phyloP scores from a whole-genome alignment of 306 rosid species.

The Prunus salicina region DNA sequence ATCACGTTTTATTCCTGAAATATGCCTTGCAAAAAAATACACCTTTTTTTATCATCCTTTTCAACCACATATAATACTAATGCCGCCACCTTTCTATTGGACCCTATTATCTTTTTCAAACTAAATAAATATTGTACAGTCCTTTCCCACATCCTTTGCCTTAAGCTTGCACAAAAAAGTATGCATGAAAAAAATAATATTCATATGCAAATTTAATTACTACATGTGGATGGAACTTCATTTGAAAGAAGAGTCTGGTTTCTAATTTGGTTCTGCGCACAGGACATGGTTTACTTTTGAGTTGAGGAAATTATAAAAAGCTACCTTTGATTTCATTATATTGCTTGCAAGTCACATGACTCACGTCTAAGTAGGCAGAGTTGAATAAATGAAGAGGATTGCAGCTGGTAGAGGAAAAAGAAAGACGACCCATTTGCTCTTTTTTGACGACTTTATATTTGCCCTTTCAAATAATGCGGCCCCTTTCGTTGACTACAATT shows the following conservation, averaged over 20 bases:
- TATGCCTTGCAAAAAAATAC: conserved; percentile 8
- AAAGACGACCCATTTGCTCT: conserved; percentile 9
- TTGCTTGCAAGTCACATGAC: conserved; percentile 23
- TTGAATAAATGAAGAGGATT: conserved; percentile 3
- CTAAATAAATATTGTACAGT: too few species aligned
- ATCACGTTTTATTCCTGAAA: conserved; percentile 30
- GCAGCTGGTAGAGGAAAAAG: neutral
- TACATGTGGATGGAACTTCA: neutral
- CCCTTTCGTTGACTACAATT: conserved; percentile 9
- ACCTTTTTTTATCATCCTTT: neutral
- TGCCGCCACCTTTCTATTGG: neutral
- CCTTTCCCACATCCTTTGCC: neutral
- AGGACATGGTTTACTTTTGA: neutral
- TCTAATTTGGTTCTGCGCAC: neutral
- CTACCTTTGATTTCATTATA: too few species aligned
- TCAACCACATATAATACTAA: neutral
- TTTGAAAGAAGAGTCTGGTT: neutral
- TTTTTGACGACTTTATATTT: conserved; percentile 7
- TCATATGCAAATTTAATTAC: too few species aligned
- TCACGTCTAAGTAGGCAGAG: conserved; percentile 17
- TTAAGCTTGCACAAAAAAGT: too few species aligned
- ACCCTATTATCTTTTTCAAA: neutral
- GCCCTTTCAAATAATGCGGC: conserved; percentile 30
- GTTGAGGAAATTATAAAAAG: neutral
- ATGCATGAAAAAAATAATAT: too few species aligned